Base-by-base conservation (phyloP, 805 yeast genomes). In the Wickerhamiella parazyma region DNA sequence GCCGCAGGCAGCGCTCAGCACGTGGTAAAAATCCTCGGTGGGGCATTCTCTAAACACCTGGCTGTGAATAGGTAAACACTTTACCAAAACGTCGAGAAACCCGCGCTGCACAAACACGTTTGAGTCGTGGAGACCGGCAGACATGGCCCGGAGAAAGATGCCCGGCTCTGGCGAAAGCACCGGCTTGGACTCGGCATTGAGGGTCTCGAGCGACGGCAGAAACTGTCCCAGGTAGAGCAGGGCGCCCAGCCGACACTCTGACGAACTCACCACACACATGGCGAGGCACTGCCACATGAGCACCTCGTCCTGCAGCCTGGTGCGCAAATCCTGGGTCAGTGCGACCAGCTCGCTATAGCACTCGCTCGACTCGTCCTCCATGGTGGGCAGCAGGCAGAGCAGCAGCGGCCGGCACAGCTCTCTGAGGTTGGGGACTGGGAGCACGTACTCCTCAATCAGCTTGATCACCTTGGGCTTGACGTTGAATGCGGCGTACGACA, bases 341-440 rank as follows among this genome's bases (percentile, higher is more conserved):
- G 64, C 63, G 43, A 85, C 49, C 1, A 78, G 71, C 1, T 77
- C 71, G 11, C 66, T 68, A 55, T 80, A 89, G 25, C 78, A 78
- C 54, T 91, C 98, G 17, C 87, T 76, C 33, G 87, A 75, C 51
- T 87, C 95, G 53, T 91, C 97, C 53, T 91, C 98, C 41, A 91
- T 71, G 0, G 95, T 95, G 0, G 95, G 86, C 2, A 89, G 61
- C 26, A 87, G 66, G 48, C 89, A 73, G 40, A 86, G 67, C 4
- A 89, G 60, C 6, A 89, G 54, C 0, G 96, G 86, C 45, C 74
- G 76, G 26, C 81, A 64, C 14, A 84, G 59, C 19, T 71, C 62
- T 44, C 75, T 68, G 45, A 87, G 60, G 2, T 75, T 55, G 2
- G 79, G 72, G 3, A 82, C 53, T 2, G 60, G 55, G 6, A 82